A percentile compares a stretch with the other conserved stretches of the same genome.
phyloP scores from a whole-genome alignment of 1,284 basidiomycete genomes.

The Ustilago cynodontis region DNA sequence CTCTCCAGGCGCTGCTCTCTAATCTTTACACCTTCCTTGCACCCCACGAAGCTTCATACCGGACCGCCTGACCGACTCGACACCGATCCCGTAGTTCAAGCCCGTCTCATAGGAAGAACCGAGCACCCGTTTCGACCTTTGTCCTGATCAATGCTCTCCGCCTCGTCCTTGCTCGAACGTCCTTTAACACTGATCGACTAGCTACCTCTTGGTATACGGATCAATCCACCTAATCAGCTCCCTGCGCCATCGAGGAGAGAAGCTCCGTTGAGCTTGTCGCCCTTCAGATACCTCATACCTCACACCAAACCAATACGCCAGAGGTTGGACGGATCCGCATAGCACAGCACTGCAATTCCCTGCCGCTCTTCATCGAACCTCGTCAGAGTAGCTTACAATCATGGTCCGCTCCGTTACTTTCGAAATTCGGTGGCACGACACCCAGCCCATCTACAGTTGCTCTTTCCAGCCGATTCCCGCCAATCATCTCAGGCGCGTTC shows the following conservation, averaged over 20 bases:
- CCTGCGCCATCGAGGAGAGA: neutral
- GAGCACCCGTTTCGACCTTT: neutral
- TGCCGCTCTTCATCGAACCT: neutral
- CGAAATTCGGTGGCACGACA: conserved; percentile 70
- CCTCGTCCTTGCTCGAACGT: neutral
- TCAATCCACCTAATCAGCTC: neutral
- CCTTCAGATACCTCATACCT: neutral
- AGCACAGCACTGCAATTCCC: neutral
- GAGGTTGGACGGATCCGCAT: neutral
- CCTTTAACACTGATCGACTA: neutral
- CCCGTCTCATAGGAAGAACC: neutral
- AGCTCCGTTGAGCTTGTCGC: neutral
- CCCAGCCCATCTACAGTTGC: conserved; percentile 68
- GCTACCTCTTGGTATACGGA: neutral
- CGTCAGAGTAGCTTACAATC: conserved; percentile 12
- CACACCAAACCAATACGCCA: neutral
- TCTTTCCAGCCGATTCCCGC: conserved; percentile 65
- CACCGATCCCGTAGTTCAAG: neutral
- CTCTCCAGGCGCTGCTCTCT: neutral
- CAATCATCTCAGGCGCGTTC: conserved; percentile 58
- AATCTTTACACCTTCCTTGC: neutral
- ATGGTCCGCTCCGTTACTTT: conserved; percentile 69
- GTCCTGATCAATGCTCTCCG: neutral
- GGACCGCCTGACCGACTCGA: neutral
- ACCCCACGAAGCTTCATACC: neutral